Conservation (phyloP, 352 stramenopile species). For the Pythium plurisporium region DNA sequence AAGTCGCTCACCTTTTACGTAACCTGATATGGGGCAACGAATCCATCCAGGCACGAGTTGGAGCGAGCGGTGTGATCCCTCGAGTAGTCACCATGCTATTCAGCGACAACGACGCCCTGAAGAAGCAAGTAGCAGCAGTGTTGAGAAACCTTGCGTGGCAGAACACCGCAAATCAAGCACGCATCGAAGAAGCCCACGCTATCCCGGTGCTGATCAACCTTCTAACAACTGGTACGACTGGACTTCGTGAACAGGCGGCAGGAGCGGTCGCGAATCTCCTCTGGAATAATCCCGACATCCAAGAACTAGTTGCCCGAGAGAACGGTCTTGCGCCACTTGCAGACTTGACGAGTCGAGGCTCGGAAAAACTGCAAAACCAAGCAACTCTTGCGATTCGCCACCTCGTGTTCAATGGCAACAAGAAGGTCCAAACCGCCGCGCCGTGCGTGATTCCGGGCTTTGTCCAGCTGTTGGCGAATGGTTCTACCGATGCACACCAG, state of each 20-base stretch:
- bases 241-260: slow-evolving; percentile 15
- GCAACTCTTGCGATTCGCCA: slow-evolving; percentile 12
- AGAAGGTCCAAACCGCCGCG: slow-evolving; percentile 9
- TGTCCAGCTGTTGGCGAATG: slow-evolving; percentile 2
- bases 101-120: slow-evolving; percentile 5
- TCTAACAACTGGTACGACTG: background rate
- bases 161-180: slow-evolving; percentile 7
- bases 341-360: slow-evolving; percentile 4
- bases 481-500: background rate
- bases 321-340: slow-evolving; percentile 3
- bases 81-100: slow-evolving; percentile 1
- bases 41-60: slow-evolving; percentile 9
- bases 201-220: slow-evolving; percentile 5
- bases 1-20: slow-evolving; percentile 6
- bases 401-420: slow-evolving; percentile 15
- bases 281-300: slow-evolving; percentile 11
- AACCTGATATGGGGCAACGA: slow-evolving; percentile 19
- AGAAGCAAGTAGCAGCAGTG: slow-evolving; percentile 17
- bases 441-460: slow-evolving; percentile 6
- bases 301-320: slow-evolving; percentile 5
- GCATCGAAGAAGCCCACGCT: slow-evolving; percentile 5
- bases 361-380: slow-evolving; percentile 16
- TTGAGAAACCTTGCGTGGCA: slow-evolving; percentile 21
- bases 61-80: slow-evolving; percentile 14
- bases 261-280: slow-evolving; percentile 17